Conservation (phyloP, 2,329 filamentous ascomycete species). For the Thielaviopsis populi region DNA sequence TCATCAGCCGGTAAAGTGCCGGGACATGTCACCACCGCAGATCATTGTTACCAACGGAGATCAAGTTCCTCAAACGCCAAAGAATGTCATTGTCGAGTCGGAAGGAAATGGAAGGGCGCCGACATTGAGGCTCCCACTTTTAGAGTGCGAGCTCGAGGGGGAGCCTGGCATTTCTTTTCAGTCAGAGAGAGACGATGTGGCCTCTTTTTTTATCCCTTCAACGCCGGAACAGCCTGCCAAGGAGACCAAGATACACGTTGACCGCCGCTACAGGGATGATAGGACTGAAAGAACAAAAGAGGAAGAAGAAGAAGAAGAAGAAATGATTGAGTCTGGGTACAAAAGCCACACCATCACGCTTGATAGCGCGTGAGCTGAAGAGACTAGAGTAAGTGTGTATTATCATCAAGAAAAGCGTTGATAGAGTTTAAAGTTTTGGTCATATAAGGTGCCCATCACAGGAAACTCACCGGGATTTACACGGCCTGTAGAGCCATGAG, state of each 20-base stretch:
- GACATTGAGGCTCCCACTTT: neutral
- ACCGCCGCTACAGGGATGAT: neutral
- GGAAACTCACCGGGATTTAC: too few relatives aligned
- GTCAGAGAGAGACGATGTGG: neutral
- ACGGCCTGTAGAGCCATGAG: too few relatives aligned
- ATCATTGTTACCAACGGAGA: neutral
- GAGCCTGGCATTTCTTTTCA: neutral
- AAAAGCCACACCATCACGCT: neutral
- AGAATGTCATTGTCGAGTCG: neutral
- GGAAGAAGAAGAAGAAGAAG: neutral
- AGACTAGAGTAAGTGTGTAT: neutral
- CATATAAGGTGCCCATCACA: neutral
- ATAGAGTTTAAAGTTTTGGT: neutral
- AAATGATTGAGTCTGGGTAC: neutral
- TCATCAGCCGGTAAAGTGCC: neutral
- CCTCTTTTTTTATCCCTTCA: neutral
- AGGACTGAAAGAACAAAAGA: neutral
- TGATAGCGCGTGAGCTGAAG: neutral
- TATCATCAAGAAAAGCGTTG: neutral
- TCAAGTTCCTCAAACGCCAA: neutral
- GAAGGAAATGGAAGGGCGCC: neutral
- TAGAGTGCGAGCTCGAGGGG: neutral
- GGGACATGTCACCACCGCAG: neutral
- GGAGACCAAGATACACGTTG: neutral
- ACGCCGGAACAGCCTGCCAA: neutral